Evolutionary conservation across 768 basidiomycete genomes (phyloP).

Genomic region (Russula abietina): DNA sequence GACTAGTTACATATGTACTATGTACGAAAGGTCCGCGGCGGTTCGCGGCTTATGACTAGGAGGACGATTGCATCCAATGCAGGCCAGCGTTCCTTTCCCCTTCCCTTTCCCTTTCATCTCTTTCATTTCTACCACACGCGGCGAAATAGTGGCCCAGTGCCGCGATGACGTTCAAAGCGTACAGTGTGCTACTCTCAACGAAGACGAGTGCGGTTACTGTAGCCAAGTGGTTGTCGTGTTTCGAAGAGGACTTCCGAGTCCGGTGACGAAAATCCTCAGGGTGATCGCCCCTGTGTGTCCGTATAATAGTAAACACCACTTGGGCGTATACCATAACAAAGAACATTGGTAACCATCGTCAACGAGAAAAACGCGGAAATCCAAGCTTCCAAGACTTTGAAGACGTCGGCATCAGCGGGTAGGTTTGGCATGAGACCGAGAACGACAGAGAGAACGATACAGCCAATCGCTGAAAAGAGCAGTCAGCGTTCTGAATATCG

Average conservation of each 20-base stretch:
- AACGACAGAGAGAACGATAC: too few species aligned
- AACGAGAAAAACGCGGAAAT: slow-evolving; percentile 6
- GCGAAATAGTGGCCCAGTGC: too few species aligned
- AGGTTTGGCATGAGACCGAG: not conserved
- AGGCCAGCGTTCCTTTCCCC: too few species aligned
- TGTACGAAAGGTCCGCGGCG: not conserved
- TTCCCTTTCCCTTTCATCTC: too few species aligned
- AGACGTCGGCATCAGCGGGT: not conserved
- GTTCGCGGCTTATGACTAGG: not conserved
- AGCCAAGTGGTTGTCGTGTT: not conserved
- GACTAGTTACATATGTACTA: too few species aligned
- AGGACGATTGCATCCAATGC: slow-evolving; percentile 5
- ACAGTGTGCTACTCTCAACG: slow-evolving; percentile 11
- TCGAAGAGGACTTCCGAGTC: not conserved
- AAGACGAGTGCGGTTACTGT: not conserved
- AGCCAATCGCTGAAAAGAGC: not conserved
- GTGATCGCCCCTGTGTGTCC: slow-evolving; percentile 4
- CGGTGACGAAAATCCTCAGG: too few species aligned
- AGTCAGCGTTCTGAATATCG: slow-evolving; percentile 1
- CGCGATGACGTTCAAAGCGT: not conserved
- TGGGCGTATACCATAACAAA: not conserved
- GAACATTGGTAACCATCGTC: not conserved
- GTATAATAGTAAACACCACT: too few species aligned
- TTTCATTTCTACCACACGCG: too few species aligned
- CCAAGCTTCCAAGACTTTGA: not conserved